These are phyloP conservation scores for Suillus spraguei DNA, from an alignment of 768 basidiomycete species.

Conservation along the genomic window DNA sequence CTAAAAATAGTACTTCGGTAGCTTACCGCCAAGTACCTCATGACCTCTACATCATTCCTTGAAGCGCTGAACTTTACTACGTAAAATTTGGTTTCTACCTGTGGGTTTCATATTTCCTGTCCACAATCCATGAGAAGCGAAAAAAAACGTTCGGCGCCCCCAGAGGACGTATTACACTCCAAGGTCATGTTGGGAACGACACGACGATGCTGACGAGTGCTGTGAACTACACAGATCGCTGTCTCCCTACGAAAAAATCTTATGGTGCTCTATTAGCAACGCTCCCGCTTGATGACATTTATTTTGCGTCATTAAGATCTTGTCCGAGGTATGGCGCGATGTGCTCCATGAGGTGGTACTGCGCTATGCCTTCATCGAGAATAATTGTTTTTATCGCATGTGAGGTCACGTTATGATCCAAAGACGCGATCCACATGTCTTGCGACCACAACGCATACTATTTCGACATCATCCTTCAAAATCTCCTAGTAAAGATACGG, in stretches of 20 bases:
- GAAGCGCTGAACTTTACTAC: not conserved
- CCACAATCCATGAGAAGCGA: not conserved
- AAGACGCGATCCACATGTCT: slow-evolving; percentile 6
- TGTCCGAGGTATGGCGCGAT: slow-evolving; percentile 11
- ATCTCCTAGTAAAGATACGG: slow-evolving; percentile 3
- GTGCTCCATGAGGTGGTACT: slow-evolving; percentile 10
- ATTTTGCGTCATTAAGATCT: slow-evolving; percentile 5
- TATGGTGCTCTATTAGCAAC: slow-evolving; percentile 7
- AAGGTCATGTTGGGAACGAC: not conserved
- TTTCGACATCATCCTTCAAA: slow-evolving; percentile 6
- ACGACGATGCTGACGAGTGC: not conserved
- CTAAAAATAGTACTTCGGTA: not conserved
- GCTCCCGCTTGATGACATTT: slow-evolving; percentile 4
- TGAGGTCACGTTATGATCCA: slow-evolving; percentile 3
- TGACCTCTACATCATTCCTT: not conserved
- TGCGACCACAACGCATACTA: slow-evolving; percentile 5
- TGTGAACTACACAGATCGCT: not conserved
- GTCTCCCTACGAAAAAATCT: slow-evolving; percentile 9
- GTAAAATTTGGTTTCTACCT: not conserved
- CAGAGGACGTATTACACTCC: not conserved
- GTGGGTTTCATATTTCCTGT: not conserved
- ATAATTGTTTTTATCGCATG: slow-evolving; percentile 1
- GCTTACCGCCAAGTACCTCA: not conserved
- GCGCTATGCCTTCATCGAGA: slow-evolving; percentile 10
- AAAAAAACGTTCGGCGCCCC: not conserved